Evolutionary conservation across 2,329 filamentous ascomycete genomes (phyloP).

Genomic region (Botrytis hyacinthi): DNA sequence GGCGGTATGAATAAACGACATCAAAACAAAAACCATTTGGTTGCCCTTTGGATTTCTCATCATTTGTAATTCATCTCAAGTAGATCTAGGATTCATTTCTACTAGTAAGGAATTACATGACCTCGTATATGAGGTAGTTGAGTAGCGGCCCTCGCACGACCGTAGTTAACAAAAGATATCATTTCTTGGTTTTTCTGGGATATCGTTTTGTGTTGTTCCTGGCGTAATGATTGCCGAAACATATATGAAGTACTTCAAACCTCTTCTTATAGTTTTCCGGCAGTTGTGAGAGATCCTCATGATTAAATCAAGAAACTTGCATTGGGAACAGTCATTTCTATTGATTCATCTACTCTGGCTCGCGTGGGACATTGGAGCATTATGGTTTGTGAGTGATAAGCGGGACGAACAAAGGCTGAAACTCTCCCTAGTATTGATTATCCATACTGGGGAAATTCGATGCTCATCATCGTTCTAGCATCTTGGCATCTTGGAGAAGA

Average conservation of each 20-base stretch:
- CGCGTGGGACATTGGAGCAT: neutral
- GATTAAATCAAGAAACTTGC: neutral
- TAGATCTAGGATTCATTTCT: neutral
- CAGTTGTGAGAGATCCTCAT: neutral
- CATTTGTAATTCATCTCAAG: neutral
- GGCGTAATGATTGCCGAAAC: neutral
- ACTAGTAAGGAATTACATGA: neutral
- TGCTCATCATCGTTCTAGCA: neutral
- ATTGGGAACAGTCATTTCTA: neutral
- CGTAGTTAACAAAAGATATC: neutral
- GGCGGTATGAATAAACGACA: neutral
- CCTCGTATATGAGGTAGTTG: neutral
- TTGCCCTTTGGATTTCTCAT: neutral
- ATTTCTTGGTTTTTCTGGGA: neutral
- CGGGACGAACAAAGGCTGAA: neutral
- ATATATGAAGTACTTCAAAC: neutral
- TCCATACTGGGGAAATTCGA: neutral
- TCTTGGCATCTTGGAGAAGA: neutral
- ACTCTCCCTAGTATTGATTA: neutral
- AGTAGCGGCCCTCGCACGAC: neutral
- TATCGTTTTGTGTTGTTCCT: neutral
- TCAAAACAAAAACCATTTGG: neutral
- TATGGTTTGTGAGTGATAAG: neutral
- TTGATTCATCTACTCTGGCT: neutral
- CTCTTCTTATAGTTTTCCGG: neutral